These are phyloP conservation scores for Zostera marina DNA, from an alignment of 116 monocot species.

Conservation along the genomic window DNA sequence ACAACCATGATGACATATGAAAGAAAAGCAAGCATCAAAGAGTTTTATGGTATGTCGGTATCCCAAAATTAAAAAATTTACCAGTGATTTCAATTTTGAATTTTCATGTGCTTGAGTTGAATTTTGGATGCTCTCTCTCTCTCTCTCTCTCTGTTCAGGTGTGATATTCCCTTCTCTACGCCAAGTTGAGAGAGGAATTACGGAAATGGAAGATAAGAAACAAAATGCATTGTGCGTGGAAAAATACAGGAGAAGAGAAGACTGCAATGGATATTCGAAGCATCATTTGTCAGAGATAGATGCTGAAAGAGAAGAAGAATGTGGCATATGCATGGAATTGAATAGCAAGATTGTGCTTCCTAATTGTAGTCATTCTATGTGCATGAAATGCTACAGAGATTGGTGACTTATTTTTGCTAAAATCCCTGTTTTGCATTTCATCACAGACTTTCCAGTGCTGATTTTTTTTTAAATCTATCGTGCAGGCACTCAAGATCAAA, in stretches of 20 bases:
- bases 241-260: slow-evolving; percentile 46
- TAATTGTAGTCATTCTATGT: neutral
- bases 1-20: slow-evolving; percentile 69
- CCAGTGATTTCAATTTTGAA: neutral
- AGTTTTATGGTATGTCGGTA: slow-evolving; percentile 48
- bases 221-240: slow-evolving; percentile 53
- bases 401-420: neutral
- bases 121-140: no score
- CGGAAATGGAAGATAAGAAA: slow-evolving; percentile 62
- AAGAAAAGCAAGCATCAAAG: slow-evolving; percentile 64
- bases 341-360: slow-evolving; percentile 36
- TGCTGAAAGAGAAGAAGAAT: slow-evolving; percentile 70
- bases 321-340: slow-evolving; percentile 77
- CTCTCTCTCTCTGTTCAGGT: slow-evolving; percentile 13
- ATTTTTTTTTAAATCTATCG: neutral
- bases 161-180: slow-evolving; percentile 67
- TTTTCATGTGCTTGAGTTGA: neutral
- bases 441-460: neutral
- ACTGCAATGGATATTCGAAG: slow-evolving; percentile 19
- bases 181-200: slow-evolving; percentile 63
- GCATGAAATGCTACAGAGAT: neutral
- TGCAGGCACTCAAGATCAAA: slow-evolving; percentile 50
- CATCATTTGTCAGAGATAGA: slow-evolving; percentile 43
- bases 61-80: neutral
- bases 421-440: neutral